phyloP scores from a whole-genome alignment of 163 green algal species.

The Chlorella variabilis region DNA sequence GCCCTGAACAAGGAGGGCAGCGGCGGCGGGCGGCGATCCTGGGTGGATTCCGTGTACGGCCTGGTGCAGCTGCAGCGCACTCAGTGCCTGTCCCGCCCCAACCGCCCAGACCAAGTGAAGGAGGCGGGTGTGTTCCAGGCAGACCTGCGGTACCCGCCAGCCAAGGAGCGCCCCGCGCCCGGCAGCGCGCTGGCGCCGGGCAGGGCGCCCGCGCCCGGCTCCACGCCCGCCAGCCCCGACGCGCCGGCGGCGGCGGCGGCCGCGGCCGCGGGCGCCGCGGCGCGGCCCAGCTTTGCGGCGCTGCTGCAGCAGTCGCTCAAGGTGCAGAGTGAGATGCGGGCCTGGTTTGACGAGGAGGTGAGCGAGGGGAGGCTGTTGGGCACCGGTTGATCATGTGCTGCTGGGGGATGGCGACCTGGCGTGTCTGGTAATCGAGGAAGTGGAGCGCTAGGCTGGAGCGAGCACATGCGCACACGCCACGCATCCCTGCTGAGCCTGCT shows the following conservation, averaged over 20 bases:
- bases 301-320: conserved; percentile 68
- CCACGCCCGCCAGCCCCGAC: neutral
- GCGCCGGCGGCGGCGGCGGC: neutral
- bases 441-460: no score
- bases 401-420: no score
- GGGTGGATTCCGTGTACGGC: conserved; percentile 59
- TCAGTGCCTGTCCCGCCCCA: conserved; percentile 52
- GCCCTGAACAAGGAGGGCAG: conserved; percentile 68
- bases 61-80: conserved; percentile 53
- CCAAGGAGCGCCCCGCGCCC: conserved; percentile 18
- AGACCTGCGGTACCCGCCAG: conserved; percentile 73
- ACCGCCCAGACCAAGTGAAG: conserved; percentile 32
- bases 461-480: no score
- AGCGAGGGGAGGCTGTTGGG: neutral
- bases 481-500: no score
- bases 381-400: no score
- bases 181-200: neutral
- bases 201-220: conserved; percentile 18
- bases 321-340: conserved; percentile 56
- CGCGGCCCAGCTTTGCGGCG: conserved; percentile 66
- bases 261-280: neutral
- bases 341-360: conserved; percentile 81
- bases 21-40: conserved; percentile 11
- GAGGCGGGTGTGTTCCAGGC: conserved; percentile 74
- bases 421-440: no score